These are phyloP conservation scores for Trifolium dubium DNA, from an alignment of 306 rosid species.

Conservation along the genomic window DNA sequence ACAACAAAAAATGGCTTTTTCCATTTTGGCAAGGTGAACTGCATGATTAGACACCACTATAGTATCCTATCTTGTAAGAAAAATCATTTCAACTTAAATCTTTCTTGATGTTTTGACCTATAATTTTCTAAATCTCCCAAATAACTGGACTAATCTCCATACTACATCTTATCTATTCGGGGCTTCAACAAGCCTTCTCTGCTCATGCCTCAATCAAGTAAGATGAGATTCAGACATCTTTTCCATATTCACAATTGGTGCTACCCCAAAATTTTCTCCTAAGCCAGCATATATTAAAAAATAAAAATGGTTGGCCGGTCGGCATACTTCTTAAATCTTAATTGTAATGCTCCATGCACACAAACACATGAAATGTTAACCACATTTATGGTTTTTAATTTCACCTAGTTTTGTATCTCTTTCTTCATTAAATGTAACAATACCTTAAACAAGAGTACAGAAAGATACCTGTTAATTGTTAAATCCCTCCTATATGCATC, in stretches of 20 bases:
- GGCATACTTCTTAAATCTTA: conserved; percentile 14
- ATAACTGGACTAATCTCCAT: too few species aligned
- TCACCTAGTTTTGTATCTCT: conserved; percentile 9
- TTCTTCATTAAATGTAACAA: not conserved
- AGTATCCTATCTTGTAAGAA: not conserved
- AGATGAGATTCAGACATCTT: not conserved
- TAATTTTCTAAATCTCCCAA: too few species aligned
- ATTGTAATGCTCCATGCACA: conserved; percentile 22
- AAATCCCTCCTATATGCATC: conserved; percentile 98
- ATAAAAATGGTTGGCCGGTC: too few species aligned
- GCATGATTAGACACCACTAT: not conserved
- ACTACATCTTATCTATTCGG: not conserved
- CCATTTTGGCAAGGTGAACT: not conserved
- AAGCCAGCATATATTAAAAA: too few species aligned
- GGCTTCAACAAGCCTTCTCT: conserved; percentile 14
- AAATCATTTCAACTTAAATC: too few species aligned
- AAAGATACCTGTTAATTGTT: conserved; percentile 84
- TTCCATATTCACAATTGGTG: not conserved
- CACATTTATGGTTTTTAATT: not conserved
- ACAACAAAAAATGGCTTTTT: not conserved
- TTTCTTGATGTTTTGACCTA: too few species aligned
- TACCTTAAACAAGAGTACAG: not conserved
- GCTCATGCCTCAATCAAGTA: not conserved
- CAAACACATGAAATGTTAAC: not conserved
- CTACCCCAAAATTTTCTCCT: too few species aligned